Evolutionary conservation across 352 stramenopile genomes (phyloP).

Genomic region (Phytopythium boreale): DNA sequence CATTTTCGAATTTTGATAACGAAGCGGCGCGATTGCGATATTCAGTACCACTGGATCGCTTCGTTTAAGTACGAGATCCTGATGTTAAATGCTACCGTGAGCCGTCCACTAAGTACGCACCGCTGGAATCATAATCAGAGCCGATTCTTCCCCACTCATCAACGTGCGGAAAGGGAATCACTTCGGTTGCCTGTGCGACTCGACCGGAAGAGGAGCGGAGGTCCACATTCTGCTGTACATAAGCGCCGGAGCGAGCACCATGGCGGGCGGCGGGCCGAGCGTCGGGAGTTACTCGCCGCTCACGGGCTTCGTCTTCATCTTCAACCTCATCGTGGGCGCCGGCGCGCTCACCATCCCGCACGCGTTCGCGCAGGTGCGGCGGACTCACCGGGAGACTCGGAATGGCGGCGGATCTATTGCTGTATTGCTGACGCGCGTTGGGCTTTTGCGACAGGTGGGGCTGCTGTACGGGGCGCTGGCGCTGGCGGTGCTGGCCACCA

Average conservation of each 20-base stretch:
- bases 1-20: constrained; percentile 1
- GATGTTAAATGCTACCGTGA: background rate
- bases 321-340: constrained; percentile 88
- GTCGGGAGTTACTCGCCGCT: constrained; percentile 80
- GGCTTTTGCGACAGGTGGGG: constrained; percentile 37
- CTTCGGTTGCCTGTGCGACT: no score
- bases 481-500: constrained; percentile 50
- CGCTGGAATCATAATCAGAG: no score
- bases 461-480: constrained; percentile 71
- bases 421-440: no score
- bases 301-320: constrained; percentile 90
- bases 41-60: background rate
- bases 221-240: no score
- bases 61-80: constrained; percentile 15
- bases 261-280: constrained; percentile 45
- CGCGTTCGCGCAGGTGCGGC: constrained; percentile 71
- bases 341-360: constrained; percentile 85
- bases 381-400: no score
- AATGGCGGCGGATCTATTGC: no score
- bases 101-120: no score
- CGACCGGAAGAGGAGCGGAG: no score
- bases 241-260: constrained; percentile 14
- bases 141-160: background rate
- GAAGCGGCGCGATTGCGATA: background rate
- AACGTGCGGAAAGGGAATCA: no score